phyloP scores from a whole-genome alignment of 129 eudicot species.

The Mikania micrantha region DNA sequence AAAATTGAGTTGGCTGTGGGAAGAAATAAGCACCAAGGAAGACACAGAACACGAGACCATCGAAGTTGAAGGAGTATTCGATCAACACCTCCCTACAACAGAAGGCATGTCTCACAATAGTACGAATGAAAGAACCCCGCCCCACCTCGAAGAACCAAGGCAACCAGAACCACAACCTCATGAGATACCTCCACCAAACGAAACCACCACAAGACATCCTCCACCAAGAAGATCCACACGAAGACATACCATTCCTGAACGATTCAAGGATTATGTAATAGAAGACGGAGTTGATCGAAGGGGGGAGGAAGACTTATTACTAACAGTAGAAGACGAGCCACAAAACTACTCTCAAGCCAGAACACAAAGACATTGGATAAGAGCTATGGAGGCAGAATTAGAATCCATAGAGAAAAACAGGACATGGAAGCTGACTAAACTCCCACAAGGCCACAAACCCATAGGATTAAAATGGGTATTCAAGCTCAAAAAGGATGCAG shows the following conservation, averaged over 20 bases:
- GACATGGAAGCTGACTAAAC: not conserved
- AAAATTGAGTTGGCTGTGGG: not conserved
- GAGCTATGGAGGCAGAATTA: not conserved
- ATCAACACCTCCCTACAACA: not conserved
- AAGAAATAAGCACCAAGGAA: not conserved
- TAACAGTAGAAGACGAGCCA: not conserved
- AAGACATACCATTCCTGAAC: not conserved
- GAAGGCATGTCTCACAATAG: no score
- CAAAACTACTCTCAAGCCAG: not conserved
- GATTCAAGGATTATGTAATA: not conserved
- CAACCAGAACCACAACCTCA: not conserved
- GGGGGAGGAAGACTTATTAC: not conserved
- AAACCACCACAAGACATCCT: not conserved
- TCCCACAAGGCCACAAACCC: not conserved
- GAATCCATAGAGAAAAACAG: not conserved
- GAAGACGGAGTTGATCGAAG: not conserved
- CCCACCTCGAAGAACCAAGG: no score
- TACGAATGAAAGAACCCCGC: no score
- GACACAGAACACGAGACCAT: not conserved
- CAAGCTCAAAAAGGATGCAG: not conserved
- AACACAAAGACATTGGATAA: not conserved
- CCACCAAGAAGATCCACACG: not conserved
- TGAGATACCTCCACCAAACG: not conserved
- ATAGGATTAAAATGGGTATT: not conserved
- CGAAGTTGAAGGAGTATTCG: not conserved